These are phyloP conservation scores for Scutellaria galericulata DNA, from an alignment of 257 asterid genomes.

Conservation along the genomic window DNA sequence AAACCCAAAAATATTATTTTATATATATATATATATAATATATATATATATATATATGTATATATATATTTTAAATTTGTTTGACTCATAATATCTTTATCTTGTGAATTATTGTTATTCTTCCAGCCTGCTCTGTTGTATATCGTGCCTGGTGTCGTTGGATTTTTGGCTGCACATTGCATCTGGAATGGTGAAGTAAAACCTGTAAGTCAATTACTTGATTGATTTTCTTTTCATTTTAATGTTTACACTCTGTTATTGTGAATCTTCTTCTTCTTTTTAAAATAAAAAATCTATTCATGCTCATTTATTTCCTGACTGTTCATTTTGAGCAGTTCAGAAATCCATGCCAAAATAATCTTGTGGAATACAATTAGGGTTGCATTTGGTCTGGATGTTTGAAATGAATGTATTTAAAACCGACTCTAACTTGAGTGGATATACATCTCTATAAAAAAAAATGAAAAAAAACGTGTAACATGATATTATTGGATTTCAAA, in stretches of 20 bases:
- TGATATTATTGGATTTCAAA: no score
- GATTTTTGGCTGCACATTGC: conserved; percentile 89
- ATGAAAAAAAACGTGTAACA: no score
- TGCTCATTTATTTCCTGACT: background rate
- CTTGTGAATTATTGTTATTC: conserved; percentile 23
- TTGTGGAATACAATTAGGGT: background rate
- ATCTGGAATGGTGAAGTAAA: conserved; percentile 89
- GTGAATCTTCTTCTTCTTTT: no score
- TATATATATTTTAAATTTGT: no score
- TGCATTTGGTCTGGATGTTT: background rate
- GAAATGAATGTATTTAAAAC: no score
- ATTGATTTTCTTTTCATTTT: background rate
- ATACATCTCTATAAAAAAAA: no score
- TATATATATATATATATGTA: no score
- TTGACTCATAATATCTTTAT: conserved; percentile 17
- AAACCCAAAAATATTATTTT: background rate
- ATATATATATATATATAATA: no score
- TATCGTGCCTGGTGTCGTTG: conserved; percentile 94
- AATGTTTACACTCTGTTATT: background rate
- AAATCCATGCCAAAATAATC: background rate
- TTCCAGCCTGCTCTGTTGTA: conserved; percentile 91
- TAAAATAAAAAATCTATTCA: no score
- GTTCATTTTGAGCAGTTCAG: background rate
- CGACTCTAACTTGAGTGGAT: background rate
- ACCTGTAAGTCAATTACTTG: conserved; percentile 57